Percentiles rank a stretch among this genome's conserved stretches.
These are phyloP conservation scores for Parmelia sp. DNA, from an alignment of 495 filamentous ascomycete genomes.

Conservation along the genomic window DNA sequence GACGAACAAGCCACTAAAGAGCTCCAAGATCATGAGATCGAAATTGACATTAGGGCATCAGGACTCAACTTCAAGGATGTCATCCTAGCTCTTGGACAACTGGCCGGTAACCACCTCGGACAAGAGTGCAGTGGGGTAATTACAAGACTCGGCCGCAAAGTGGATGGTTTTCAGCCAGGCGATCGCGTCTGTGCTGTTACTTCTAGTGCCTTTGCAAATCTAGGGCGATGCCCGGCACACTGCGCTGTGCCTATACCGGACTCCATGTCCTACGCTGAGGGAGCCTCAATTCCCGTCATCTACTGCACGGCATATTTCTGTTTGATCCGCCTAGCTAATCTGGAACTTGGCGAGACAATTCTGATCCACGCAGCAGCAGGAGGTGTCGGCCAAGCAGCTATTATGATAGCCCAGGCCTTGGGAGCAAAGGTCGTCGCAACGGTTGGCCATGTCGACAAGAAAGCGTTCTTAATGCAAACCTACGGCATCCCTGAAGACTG, in stretches of 20 bases:
- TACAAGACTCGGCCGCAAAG: too few relatives aligned
- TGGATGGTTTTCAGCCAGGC: too few relatives aligned
- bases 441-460: constrained; percentile 41
- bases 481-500: constrained; percentile 36
- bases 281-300: constrained; percentile 30
- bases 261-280: constrained; percentile 23
- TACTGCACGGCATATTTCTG: constrained; percentile 28
- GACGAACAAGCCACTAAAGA: neutral
- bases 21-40: constrained; percentile 18
- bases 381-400: constrained; percentile 49
- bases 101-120: constrained; percentile 32
- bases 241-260: constrained; percentile 25
- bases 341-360: constrained; percentile 25
- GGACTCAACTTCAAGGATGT: constrained; percentile 47
- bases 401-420: constrained; percentile 43
- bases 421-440: constrained; percentile 55
- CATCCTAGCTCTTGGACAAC: constrained; percentile 34
- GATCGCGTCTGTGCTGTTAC: constrained; percentile 40
- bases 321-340: constrained; percentile 25
- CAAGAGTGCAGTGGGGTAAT: constrained; percentile 42
- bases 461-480: constrained; percentile 30
- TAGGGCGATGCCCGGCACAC: neutral
- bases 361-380: constrained; percentile 32
- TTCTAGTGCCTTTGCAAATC: constrained; percentile 23
- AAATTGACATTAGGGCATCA: constrained; percentile 30